Evolutionary conservation across 352 stramenopile species (phyloP).

Genomic region (Globisporangium parvum): DNA sequence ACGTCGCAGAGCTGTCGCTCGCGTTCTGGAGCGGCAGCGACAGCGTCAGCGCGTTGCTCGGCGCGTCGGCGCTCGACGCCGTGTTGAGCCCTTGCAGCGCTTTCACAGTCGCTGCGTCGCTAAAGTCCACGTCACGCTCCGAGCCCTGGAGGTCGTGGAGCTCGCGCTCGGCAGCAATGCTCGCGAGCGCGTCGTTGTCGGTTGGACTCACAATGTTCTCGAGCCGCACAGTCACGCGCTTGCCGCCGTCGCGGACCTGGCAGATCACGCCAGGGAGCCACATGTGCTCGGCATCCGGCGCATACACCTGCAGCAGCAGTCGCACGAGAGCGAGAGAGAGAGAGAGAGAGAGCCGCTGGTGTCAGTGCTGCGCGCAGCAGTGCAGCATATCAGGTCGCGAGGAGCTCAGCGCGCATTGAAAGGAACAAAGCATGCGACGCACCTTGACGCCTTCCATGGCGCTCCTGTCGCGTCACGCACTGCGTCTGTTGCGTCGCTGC

Average conservation of each 20-base stretch:
- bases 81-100: conserved; percentile 58
- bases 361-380: not conserved
- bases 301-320: conserved; percentile 47
- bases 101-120: conserved; percentile 46
- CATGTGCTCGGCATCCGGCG: conserved; percentile 68
- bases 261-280: conserved; percentile 77
- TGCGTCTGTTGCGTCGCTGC: not conserved
- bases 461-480: not conserved
- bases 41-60: conserved; percentile 8
- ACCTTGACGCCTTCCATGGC: conserved; percentile 64
- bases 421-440: not conserved
- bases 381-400: not conserved
- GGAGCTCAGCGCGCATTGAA: too few relatives aligned
- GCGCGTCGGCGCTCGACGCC: conserved; percentile 18
- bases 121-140: conserved; percentile 48
- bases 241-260: conserved; percentile 32
- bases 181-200: conserved; percentile 32
- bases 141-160: conserved; percentile 47
- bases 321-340: not conserved
- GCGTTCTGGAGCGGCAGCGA: conserved; percentile 73
- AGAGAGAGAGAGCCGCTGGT: not conserved
- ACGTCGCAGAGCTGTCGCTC: conserved; percentile 26
- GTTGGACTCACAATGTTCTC: conserved; percentile 54
- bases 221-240: conserved; percentile 50
- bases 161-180: conserved; percentile 39